A percentile compares a stretch with the other conserved stretches of the same genome.
These are phyloP conservation scores for Biscogniauxia marginata DNA, from an alignment of 2,329 filamentous ascomycete genomes.

Conservation along the genomic window DNA sequence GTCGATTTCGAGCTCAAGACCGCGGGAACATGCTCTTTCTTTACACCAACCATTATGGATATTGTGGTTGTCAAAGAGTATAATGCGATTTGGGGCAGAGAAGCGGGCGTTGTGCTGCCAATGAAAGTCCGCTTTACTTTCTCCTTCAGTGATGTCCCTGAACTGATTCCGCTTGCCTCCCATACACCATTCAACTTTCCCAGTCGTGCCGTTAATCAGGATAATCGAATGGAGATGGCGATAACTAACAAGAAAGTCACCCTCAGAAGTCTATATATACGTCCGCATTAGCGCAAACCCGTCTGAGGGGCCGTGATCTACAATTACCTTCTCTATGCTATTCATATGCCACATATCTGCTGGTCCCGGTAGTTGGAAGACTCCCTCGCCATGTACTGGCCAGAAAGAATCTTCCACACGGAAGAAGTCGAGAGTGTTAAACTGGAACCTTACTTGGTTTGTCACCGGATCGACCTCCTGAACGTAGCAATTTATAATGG, in stretches of 20 bases:
- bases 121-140: constrained; percentile 5
- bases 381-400: constrained; percentile 5
- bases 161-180: constrained; percentile 10
- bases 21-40: constrained; percentile 6
- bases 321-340: constrained; percentile 9
- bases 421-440: constrained; percentile 9
- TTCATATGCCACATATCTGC: constrained; percentile 12
- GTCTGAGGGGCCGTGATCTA: too few species aligned
- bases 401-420: constrained; percentile 8
- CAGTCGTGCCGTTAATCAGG: constrained; percentile 5
- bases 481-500: constrained; percentile 1
- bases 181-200: constrained; percentile 7
- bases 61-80: constrained; percentile 13
- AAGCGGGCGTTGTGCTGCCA: constrained; percentile 17
- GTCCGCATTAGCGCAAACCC: too few species aligned
- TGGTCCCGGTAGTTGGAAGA: constrained; percentile 3
- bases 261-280: constrained; percentile 1
- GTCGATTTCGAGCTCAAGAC: constrained; percentile 13
- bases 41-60: constrained; percentile 11
- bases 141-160: constrained; percentile 6
- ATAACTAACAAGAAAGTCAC: constrained; percentile 10
- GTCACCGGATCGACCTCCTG: constrained; percentile 13
- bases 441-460: constrained; percentile 11
- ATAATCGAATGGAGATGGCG: constrained; percentile 11
- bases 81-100: constrained; percentile 5